Evolutionary conservation across 768 basidiomycete species (phyloP).

Genomic region (Leccinum variicolor): DNA sequence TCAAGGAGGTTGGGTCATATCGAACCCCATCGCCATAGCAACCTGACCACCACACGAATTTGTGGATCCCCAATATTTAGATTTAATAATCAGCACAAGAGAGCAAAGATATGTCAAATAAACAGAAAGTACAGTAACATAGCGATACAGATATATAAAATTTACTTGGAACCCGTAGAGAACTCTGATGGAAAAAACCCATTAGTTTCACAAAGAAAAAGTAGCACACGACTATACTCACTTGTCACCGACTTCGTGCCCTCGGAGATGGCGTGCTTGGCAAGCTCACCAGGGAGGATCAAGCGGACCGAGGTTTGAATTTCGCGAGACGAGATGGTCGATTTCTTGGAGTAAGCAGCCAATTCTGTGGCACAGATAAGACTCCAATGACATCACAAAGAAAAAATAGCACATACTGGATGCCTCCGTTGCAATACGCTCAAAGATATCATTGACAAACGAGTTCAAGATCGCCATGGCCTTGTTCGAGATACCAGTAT

Average conservation of each 20-base stretch:
- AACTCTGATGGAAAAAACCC: conserved; percentile 40
- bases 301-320: conserved; percentile 83
- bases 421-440: conserved; percentile 73
- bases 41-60: too few relatives aligned
- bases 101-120: conserved; percentile 32
- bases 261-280: conserved; percentile 88
- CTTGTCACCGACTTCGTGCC: conserved; percentile 74
- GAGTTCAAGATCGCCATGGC: conserved; percentile 83
- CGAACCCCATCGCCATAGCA: too few relatives aligned
- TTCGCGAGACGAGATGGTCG: conserved; percentile 88
- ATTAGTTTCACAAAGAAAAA: conserved; percentile 2
- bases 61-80: neutral
- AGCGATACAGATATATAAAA: conserved; percentile 30
- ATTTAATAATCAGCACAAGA: neutral
- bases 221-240: conserved; percentile 29
- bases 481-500: conserved; percentile 92
- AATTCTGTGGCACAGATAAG: conserved; percentile 47
- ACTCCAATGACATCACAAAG: neutral
- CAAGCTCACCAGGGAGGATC: conserved; percentile 82
- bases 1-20: too few relatives aligned
- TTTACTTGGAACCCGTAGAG: conserved; percentile 57
- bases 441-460: conserved; percentile 83
- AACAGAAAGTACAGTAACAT: conserved; percentile 29
- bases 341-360: conserved; percentile 85
- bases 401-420: conserved; percentile 46